Evolutionary conservation across 768 basidiomycete species (phyloP), one percentile per base, ranked within the genome.

Genomic region (Asterophora lycoperdoides): DNA sequence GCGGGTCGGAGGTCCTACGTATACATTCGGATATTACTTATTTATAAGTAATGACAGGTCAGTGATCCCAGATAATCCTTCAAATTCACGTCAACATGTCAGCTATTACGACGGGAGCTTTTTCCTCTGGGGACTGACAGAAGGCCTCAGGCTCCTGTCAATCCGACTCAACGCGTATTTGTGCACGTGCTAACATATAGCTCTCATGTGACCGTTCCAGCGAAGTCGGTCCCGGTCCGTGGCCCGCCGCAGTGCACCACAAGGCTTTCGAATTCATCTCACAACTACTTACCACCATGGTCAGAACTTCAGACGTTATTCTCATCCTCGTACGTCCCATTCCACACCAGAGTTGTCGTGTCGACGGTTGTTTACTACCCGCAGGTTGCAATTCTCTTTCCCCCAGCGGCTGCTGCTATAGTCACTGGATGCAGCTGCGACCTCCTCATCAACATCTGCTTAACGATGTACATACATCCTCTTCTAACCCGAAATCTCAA

Each of bases 381-480:
- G n/a, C 36, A 89, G 86, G 79, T 89, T 48, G 80, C 87, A 8
- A 87, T 90, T 58, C 58, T 90, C 44, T 89, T 90, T 63, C 89
- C 89, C 8, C 87, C 89, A 5, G 89, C 89, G 0, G 87, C 88
- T 0, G 88, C 81, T 0, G 82, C 70, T 2, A 82, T 92, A 59
- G 64, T 93, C 49, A 78, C 86, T 0, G 91, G 91, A 28, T 94
- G 91, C 64, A 80, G 83, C 53, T 91, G 89, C 59, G 91, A 93
- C 70, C 71, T 93, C 40, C 76, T 93, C 58, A 89, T 93, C 68
- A 93, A 87, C 68, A 80, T 93, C 51, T 69, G 75, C 50, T 68
- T 93, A 59, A 92, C 91, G 0, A 66, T 86, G 89, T 90, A 62
- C 44, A 81, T 65, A n/a, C n/a, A n/a, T n/a, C n/a, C n/a, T n/a